Evolutionary conservation across 768 basidiomycete genomes (phyloP), one percentile per base, ranked within the genome.

Genomic region (Mycena vulgaris): DNA sequence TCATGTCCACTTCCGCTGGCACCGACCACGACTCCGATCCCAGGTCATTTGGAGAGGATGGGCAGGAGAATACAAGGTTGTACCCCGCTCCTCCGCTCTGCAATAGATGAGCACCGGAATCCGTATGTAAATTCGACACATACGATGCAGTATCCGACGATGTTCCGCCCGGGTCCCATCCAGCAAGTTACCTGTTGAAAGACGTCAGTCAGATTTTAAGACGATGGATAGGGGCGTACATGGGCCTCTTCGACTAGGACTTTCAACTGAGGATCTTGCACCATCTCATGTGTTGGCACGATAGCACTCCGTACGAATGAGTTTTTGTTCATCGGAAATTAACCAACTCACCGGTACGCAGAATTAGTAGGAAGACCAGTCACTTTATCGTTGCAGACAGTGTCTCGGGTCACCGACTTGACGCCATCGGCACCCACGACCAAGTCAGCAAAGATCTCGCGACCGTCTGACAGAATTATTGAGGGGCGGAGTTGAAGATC

Each of bases 271-370:
- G 88, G 88, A 68, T 92, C 88, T 13, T 76, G 73, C 14, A 88
- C 63, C 76, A 92, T 80, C 1, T 80, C 40, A 75, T 79, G 65
- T 0, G 88, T 82, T 2, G 86, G 81, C 37, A 92, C 80, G 31
- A 86, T 80, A 7, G 88, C 87, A n/a, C n/a, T n/a, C n/a, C n/a
- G n/a, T n/a, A n/a, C n/a, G n/a, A n/a, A n/a, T n/a, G n/a, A n/a
- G n/a, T n/a, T n/a, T n/a, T n/a, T n/a, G n/a, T n/a, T n/a, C n/a
- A n/a, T n/a, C n/a, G n/a, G n/a, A n/a, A n/a, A n/a, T n/a, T n/a
- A n/a, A n/a, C n/a, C n/a, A n/a, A n/a, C n/a, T n/a, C n/a, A n/a
- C 57, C 91, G 85, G 73, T 90, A 92, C 0, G 89, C 91, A 0
- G 89, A 87, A 72, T 92, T 89, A n/a, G n/a, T n/a, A n/a, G n/a